Base-by-base conservation (phyloP, 306 rosid genomes). In the Benincasa hispida region DNA sequence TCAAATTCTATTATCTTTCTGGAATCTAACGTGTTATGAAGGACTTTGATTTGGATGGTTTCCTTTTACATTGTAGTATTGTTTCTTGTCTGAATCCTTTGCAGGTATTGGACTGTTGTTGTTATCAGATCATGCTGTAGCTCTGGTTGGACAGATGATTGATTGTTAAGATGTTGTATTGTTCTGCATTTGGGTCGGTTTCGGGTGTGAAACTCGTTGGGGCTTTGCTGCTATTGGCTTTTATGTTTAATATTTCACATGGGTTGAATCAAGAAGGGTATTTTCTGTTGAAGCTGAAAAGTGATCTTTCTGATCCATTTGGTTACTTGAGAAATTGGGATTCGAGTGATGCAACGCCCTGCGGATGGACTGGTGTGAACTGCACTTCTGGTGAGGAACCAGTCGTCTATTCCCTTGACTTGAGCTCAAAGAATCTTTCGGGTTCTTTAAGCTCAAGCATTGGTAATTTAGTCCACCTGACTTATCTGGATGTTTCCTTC, bases 201-300 rank as follows among this genome's bases (percentile, higher is more conserved):
- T 84, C 45, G 78, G 74, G 79, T 61, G 73, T 59, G 78, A 78
- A 88, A 76, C 74, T 84, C 78, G 86, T 24, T 27, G 82, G 81
- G 72, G 63, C 84, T 80, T 79, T 85, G 24, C 83, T 89, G 27
- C 73, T 85, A 10, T 48, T 91, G 72, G 28, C 76, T 79, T 72
- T 81, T 21, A 81, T 89, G 53, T 76, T 86, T 83, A 76, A 45
- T 70, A 74, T 83, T 75, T 77, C 92, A 69, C 87, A 84, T 53
- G 97, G 98, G 37, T 85, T 95, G 91, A 95, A 89, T 84, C 74
- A 63, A 17, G 99, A 95, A 83, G 97, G 98, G 72, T 50, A 76
- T 61, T 82, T 60, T 77, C 95, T 95, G 14, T 79, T 89, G 28
- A 88, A 87, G 76, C 84, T 95, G 80, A 95, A 88, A 85, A 79